These are phyloP conservation scores for Moesziomyces aphidis DNA, from an alignment of 1,284 basidiomycete species.

Conservation along the genomic window DNA sequence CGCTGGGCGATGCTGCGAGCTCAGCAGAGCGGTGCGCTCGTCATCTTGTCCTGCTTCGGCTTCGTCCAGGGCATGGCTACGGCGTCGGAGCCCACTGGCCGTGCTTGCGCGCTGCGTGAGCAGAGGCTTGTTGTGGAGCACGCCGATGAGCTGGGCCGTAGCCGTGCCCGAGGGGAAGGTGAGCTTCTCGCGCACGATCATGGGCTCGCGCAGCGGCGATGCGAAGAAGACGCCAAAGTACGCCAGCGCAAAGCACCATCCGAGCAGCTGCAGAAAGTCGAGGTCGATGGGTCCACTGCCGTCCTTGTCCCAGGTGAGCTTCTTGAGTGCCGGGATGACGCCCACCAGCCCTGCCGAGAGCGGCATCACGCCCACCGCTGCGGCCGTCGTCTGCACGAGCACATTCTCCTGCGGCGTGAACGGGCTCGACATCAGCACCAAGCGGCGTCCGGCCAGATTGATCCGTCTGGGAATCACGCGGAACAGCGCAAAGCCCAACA, in stretches of 20 bases:
- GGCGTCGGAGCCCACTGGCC: neutral
- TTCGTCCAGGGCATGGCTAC: conserved; percentile 5
- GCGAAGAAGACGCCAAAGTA: conserved; percentile 85
- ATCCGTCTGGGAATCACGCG: conserved; percentile 71
- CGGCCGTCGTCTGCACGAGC: conserved; percentile 93
- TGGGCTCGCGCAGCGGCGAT: conserved; percentile 90
- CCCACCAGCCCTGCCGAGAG: conserved; percentile 92
- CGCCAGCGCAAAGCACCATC: conserved; percentile 45
- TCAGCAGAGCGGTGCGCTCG: conserved; percentile 24
- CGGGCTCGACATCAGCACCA: conserved; percentile 68
- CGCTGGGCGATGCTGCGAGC: conserved; percentile 2
- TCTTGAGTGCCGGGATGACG: conserved; percentile 87
- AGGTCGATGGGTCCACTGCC: conserved; percentile 79
- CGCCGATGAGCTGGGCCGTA: conserved; percentile 92
- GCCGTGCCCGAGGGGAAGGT: conserved; percentile 94
- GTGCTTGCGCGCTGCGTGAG: neutral
- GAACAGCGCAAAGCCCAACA: conserved; percentile 90
- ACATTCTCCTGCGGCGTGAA: conserved; percentile 87
- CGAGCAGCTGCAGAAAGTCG: conserved; percentile 26
- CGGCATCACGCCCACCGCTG: conserved; percentile 82
- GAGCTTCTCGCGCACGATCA: conserved; percentile 93
- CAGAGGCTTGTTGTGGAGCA: conserved; percentile 75
- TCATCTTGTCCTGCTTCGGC: conserved; percentile 10
- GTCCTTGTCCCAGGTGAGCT: conserved; percentile 80
- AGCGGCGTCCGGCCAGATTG: conserved; percentile 24